Evolutionary conservation across 768 basidiomycete species (phyloP).

Genomic region (Collybiopsis luxurians): DNA sequence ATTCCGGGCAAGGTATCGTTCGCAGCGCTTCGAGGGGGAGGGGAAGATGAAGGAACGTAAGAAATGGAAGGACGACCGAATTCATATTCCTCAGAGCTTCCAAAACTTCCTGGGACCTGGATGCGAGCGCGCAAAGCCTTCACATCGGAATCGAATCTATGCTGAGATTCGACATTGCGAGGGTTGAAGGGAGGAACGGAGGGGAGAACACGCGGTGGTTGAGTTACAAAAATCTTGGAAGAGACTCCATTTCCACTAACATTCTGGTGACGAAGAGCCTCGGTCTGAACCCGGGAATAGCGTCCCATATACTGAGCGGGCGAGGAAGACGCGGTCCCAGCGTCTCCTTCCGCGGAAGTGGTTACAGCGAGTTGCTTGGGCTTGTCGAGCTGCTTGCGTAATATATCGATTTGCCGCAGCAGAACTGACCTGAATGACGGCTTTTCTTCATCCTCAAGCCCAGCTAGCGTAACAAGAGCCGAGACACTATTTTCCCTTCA

Average conservation of each 20-base stretch:
- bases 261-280: background rate
- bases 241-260: background rate
- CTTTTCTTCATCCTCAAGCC: slow-evolving; percentile 45
- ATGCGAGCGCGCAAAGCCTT: background rate
- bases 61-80: background rate
- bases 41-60: background rate
- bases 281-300: too few species aligned
- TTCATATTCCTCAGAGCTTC: background rate
- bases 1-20: background rate
- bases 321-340: background rate
- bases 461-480: slow-evolving; percentile 63
- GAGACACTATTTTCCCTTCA: slow-evolving; percentile 51
- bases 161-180: background rate
- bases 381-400: slow-evolving; percentile 67
- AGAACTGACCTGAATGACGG: slow-evolving; percentile 50
- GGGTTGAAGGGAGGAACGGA: background rate
- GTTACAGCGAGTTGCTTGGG: background rate
- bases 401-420: slow-evolving; percentile 54
- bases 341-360: background rate
- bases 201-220: background rate
- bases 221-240: background rate
- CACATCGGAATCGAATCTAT: background rate
- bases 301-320: background rate
- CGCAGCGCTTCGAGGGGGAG: background rate
- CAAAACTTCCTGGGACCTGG: background rate